These are phyloP conservation scores for Hypoxylon sp. DNA, from an alignment of 2,329 filamentous ascomycete species.

Conservation along the genomic window DNA sequence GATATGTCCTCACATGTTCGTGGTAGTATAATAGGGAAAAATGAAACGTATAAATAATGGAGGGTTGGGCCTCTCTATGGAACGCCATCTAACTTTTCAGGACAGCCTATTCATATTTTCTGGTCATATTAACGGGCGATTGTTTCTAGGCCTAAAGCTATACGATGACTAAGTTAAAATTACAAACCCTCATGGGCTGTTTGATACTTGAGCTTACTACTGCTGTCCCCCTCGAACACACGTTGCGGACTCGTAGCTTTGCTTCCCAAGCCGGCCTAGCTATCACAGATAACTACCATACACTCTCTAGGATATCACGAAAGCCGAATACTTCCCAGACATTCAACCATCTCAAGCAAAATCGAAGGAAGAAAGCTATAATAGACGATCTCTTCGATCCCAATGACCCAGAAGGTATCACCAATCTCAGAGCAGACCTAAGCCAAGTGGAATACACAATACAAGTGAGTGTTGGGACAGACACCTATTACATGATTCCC, in stretches of 20 bases:
- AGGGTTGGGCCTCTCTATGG: no score
- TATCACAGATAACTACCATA: conserved; percentile 36
- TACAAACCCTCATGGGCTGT: conserved; percentile 22
- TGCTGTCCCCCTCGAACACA: conserved; percentile 27
- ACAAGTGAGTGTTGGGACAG: conserved; percentile 38
- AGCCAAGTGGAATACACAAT: conserved; percentile 46
- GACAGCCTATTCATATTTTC: neutral
- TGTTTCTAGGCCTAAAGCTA: no score
- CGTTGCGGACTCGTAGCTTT: conserved; percentile 22
- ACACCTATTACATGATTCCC: conserved; percentile 43
- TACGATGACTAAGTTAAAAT: conserved; percentile 9
- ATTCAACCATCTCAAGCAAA: conserved; percentile 23
- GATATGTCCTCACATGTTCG: no score
- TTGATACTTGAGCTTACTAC: conserved; percentile 16
- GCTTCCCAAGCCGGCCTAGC: conserved; percentile 33
- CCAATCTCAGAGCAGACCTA: conserved; percentile 28
- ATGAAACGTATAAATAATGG: no score
- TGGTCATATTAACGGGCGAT: no score
- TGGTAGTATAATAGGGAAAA: no score
- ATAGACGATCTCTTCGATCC: conserved; percentile 17
- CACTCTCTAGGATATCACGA: conserved; percentile 28
- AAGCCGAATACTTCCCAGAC: conserved; percentile 14
- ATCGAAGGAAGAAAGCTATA: conserved; percentile 15
- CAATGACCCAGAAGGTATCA: conserved; percentile 36
- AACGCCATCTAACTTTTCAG: no score